Evolutionary conservation across 73 alveolate species (phyloP).

Genomic region (Breviolum minutum): DNA sequence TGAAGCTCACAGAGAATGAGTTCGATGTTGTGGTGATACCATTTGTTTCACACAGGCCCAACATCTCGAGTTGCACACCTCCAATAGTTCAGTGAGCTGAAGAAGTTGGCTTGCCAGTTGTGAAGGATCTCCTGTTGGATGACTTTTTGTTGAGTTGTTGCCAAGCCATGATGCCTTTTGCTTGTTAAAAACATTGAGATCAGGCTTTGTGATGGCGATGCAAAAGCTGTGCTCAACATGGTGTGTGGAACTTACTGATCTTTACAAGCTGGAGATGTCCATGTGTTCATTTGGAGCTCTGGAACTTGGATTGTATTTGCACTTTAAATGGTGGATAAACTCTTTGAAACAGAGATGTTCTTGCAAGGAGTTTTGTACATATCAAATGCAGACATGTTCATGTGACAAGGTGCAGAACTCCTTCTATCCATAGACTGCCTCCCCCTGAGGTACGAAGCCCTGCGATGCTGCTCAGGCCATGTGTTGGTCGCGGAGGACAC

Average conservation of each 20-base stretch:
- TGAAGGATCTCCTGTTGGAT: neutral
- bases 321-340: neutral
- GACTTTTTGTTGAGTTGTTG: neutral
- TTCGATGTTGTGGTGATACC: constrained; percentile 34
- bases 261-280: neutral
- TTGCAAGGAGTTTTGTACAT: neutral
- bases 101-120: too few species aligned
- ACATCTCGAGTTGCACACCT: neutral
- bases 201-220: constrained; percentile 16
- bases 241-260: neutral
- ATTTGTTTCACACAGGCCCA: constrained; percentile 35
- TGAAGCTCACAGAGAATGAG: constrained; percentile 8
- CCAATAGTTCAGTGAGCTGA: neutral
- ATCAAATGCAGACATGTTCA: neutral
- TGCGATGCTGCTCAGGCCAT: constrained; percentile 44
- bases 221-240: neutral
- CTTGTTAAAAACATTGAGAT: neutral
- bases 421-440: neutral
- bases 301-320: too few species aligned
- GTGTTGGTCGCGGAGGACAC: constrained; percentile 7
- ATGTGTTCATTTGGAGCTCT: too few species aligned
- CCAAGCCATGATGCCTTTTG: neutral
- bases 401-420: neutral
- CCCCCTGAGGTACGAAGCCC: constrained; percentile 22
- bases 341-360: neutral